These are phyloP conservation scores for Microbotryum lychnidis-dioicae DNA, from an alignment of 1,284 basidiomycete genomes.

Conservation along the genomic window DNA sequence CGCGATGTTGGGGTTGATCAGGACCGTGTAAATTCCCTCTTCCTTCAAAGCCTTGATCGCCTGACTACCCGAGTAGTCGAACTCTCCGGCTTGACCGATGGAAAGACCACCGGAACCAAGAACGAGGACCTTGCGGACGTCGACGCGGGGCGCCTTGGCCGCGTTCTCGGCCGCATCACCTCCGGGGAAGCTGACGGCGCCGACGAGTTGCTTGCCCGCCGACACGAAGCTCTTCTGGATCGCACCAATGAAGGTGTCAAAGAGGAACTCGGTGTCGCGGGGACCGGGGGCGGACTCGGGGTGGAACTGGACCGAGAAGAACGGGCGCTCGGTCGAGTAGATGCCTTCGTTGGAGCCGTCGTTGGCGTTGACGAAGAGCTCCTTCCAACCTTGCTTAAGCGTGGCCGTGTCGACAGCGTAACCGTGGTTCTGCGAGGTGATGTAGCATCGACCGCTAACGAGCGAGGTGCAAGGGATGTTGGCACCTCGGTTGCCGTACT, in stretches of 20 bases:
- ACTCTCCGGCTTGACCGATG: constrained; percentile 98
- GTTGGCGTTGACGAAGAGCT: constrained; percentile 94
- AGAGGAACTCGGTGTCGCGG: constrained; percentile 96
- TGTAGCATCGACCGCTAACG: constrained; percentile 92
- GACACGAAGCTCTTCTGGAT: constrained; percentile 45
- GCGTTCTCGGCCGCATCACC: constrained; percentile 78
- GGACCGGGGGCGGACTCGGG: constrained; percentile 98
- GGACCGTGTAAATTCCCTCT: constrained; percentile 96
- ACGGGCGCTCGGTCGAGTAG: constrained; percentile 75
- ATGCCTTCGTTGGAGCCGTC: constrained; percentile 97
- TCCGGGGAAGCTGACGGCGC: constrained; percentile 76
- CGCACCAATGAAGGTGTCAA: constrained; percentile 92
- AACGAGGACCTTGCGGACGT: constrained; percentile 88
- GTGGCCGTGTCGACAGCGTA: constrained; percentile 83
- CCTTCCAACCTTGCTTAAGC: constrained; percentile 79
- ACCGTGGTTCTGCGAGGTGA: constrained; percentile 98
- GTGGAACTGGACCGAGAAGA: constrained; percentile 99
- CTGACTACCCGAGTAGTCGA: constrained; percentile 98
- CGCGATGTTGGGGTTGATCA: constrained; percentile 99
- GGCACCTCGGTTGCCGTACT: constrained; percentile 98
- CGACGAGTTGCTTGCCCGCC: constrained; percentile 53
- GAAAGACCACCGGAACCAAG: constrained; percentile 93
- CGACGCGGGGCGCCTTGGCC: constrained; percentile 60
- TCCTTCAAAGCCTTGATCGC: constrained; percentile 98
- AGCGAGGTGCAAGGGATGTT: constrained; percentile 97